Base-by-base conservation (phyloP, 306 rosid genomes). In the Fragaria vesca region DNA sequence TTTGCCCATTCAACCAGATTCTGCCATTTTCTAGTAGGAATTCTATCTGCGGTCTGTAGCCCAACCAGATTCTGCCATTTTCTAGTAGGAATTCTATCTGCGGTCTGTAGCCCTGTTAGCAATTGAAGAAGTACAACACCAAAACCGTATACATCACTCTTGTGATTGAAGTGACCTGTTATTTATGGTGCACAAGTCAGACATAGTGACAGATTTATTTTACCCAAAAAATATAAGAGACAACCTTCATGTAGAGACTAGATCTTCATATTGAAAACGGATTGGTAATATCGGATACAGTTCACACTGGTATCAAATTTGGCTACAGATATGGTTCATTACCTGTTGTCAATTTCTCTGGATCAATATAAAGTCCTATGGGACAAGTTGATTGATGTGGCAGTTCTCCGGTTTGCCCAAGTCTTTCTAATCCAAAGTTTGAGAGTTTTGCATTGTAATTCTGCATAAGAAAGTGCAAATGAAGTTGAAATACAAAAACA, bases 91-190 rank as follows among this genome's bases (percentile, higher is more conserved):
- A 26, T 26, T 26, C 30, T 28, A 28, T 28, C 30, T 1, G 30
- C 30, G 30, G 30, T 28, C 30, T 28, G 30, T 60, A 85, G 46
- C 9, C 98, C 97, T n/a, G 93, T 90, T 74, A 94, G 81, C 78
- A 92, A 63, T 80, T 94, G 94, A 8, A 94, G 97, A 68, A 90
- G 83, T 74, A 92, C 90, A 11, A 92, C 98, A n/a, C 98, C 98
- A 42, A 90, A 94, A 3, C 97, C 93, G 43, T 92, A 94, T 12
- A 94, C 96, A 42, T 94, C 97, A 55, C 98, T 94, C 77, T 92
- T 92, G 7, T 89, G 91, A 38, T 85, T 88, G 69, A 89, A 79
- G 82, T 88, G 97, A 0, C 98, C 98, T 93, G 89, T 83, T 2
- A 81, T 68, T 12, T 26, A 74, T 24, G 3, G 30, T 21, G 32